phyloP scores from a whole-genome alignment of 495 filamentous ascomycete species.

The Apiosordaria backusii region DNA sequence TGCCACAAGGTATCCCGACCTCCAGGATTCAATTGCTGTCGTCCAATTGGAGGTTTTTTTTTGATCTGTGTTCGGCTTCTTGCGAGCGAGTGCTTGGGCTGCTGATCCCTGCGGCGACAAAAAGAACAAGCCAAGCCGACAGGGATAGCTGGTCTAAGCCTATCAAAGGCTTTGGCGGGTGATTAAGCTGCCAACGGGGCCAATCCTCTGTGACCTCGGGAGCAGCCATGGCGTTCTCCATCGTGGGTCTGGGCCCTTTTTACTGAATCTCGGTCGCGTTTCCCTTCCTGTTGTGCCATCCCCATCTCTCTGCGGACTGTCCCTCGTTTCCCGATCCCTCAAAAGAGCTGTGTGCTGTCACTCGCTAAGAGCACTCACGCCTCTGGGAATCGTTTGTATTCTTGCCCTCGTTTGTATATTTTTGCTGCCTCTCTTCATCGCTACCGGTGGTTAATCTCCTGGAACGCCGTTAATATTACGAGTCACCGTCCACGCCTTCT shows the following conservation, averaged over 20 bases:
- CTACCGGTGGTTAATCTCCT: constrained; percentile 9
- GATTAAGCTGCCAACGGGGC: constrained; percentile 12
- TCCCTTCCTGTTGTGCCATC: constrained; percentile 14
- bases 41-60: constrained; percentile 1
- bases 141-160: constrained; percentile 3
- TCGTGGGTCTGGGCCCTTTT: constrained; percentile 15
- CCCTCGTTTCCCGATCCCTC: constrained; percentile 4
- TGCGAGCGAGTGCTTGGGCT: constrained; percentile 5
- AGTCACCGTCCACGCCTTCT: constrained; percentile 7
- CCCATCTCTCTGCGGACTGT: constrained; percentile 15
- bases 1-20: not conserved
- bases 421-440: constrained; percentile 5
- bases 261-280: constrained; percentile 17
- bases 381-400: constrained; percentile 13
- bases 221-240: constrained; percentile 22
- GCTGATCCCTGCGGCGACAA: constrained; percentile 13
- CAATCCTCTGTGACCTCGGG: constrained; percentile 21
- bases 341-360: constrained; percentile 25
- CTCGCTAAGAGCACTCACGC: constrained; percentile 26
- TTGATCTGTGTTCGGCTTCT: not conserved
- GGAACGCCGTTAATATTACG: constrained; percentile 5
- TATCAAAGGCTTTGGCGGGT: constrained; percentile 15
- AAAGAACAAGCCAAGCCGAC: constrained; percentile 6
- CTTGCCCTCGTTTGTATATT: constrained; percentile 22
- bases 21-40: not conserved